Evolutionary conservation across 73 alveolate species (phyloP), one percentile per base, ranked within the genome.

Genomic region (Paramecium sonneborni): DNA sequence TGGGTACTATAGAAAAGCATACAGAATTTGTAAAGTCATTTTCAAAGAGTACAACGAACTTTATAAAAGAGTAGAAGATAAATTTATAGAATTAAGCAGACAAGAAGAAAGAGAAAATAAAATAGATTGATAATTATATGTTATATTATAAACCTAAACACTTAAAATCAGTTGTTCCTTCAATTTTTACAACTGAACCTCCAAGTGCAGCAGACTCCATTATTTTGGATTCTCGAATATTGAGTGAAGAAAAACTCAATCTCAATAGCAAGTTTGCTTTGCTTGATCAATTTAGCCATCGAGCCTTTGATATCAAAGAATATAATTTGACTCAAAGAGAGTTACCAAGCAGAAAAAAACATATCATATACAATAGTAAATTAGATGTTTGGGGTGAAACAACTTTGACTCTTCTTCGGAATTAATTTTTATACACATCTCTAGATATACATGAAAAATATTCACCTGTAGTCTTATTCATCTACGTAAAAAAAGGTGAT

Each of bases 161-260:
- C 84, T 62, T 62, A 30, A 26, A 62, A 30, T 62, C 84, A 15
- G 84, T 62, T 62, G 84, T 26, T 30, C 84, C 84, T 62, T 30
- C 39, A 26, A 62, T 62, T 62, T 62, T 62, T 62, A 62, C 84
- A 62, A 62, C 84, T 62, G 84, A 62, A 62, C 84, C 84, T 30
- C 84, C 48, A 62, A 62, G 84, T 62, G 84, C 44, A 62, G 84
- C 84, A 0, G 84, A 62, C 24, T 62, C 84, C 9, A 32, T 62
- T 26, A 62, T 62, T 30, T 26, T 62, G 24, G 84, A 62, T 32
- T 62, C 84, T 62, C 84, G 44, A 14, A 62, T 62, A 62, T 15
- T 62, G 6, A 62, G 84, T 30, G 84, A 62, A 26, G 84, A 62
- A 32, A 62, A 62, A 3, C 26, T 62, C 20, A 62, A 62, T 14